Evolutionary conservation across 805 yeast genomes (phyloP).

Genomic region (Myxozyma geophila): DNA sequence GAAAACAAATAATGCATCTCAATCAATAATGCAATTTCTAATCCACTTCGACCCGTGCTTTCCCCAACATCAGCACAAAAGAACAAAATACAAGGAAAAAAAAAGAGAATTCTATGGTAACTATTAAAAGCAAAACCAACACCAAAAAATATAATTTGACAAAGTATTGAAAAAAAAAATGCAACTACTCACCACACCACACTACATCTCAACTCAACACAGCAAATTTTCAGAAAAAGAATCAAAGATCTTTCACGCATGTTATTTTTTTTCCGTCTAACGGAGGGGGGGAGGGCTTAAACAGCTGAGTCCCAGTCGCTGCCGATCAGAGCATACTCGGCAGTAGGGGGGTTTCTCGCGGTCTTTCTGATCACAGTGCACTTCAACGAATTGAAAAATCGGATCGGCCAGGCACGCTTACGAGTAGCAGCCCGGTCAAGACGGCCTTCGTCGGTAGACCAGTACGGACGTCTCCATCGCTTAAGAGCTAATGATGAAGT

Average conservation of each 20-base stretch:
- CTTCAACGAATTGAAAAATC: neutral
- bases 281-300: too few relatives aligned
- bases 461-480: constrained; percentile 49
- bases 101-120: neutral
- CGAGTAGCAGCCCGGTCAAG: constrained; percentile 8
- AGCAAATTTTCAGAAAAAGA: too few relatives aligned
- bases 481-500: constrained; percentile 75
- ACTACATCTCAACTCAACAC: too few relatives aligned
- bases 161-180: neutral
- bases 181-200: too few relatives aligned
- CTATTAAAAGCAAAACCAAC: neutral
- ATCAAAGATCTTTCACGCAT: too few relatives aligned
- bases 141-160: neutral
- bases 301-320: neutral
- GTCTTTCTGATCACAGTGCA: neutral
- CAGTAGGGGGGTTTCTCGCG: neutral
- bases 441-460: constrained; percentile 31
- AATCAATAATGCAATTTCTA: too few relatives aligned
- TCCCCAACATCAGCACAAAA: too few relatives aligned
- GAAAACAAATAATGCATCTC: neutral
- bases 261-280: too few relatives aligned
- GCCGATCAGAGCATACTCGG: constrained; percentile 10
- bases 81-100: neutral
- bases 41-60: too few relatives aligned
- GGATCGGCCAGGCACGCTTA: neutral